Conservation (phyloP, 495 filamentous ascomycete genomes). For the Entonaema liquescens region DNA sequence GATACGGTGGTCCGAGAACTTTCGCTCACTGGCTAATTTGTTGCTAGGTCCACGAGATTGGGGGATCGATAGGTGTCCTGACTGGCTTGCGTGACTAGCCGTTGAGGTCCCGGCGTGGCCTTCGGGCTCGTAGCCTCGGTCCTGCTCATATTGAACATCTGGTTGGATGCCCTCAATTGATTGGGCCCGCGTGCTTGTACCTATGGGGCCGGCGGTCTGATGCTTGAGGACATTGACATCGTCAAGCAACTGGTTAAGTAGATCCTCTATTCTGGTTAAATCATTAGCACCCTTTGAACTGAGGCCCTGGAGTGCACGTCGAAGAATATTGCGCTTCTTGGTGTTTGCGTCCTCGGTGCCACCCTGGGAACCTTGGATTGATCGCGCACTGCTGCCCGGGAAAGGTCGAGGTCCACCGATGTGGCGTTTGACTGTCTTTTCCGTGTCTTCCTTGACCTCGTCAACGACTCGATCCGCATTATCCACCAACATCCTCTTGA, state of each 20-base stretch:
- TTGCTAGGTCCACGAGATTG: constrained; percentile 69
- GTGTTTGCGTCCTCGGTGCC: constrained; percentile 77
- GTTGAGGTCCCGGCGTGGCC: constrained; percentile 80
- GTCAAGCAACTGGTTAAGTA: constrained; percentile 89
- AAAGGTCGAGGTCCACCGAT: constrained; percentile 89
- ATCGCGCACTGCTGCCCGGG: constrained; percentile 68
- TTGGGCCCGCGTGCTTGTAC: constrained; percentile 51
- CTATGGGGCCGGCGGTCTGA: constrained; percentile 53
- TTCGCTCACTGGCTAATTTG: constrained; percentile 67
- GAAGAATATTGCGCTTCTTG: constrained; percentile 90
- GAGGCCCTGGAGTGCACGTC: constrained; percentile 87
- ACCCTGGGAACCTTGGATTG: constrained; percentile 65
- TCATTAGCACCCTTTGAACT: constrained; percentile 88
- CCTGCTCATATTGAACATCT: constrained; percentile 64
- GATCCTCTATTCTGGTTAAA: constrained; percentile 89
- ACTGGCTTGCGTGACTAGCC: constrained; percentile 71
- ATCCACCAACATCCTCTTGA: constrained; percentile 90
- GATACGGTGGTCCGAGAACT: constrained; percentile 77
- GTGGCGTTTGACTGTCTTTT: constrained; percentile 79
- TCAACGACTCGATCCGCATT: constrained; percentile 86
- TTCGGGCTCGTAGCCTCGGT: constrained; percentile 83
- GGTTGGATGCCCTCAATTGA: constrained; percentile 65
- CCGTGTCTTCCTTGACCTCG: constrained; percentile 83
- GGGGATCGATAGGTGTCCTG: constrained; percentile 76
- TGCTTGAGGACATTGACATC: constrained; percentile 91